A percentile compares a stretch with the other conserved stretches of the same genome.
These are phyloP conservation scores for Candida bentonensis DNA, from an alignment of 805 yeast genomes.

Conservation along the genomic window DNA sequence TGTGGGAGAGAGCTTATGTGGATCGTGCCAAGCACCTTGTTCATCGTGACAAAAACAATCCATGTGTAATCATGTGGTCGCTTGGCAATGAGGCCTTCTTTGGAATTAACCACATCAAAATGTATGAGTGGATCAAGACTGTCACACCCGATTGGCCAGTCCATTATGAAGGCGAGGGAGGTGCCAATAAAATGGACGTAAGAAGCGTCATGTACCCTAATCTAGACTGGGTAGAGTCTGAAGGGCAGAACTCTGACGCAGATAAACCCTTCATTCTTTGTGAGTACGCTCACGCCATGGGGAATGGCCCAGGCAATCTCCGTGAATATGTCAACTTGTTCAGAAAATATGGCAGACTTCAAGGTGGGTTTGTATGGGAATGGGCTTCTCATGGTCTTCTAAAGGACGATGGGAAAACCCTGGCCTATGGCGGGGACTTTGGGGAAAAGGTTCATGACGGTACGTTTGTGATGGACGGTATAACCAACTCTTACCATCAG, in stretches of 20 bases:
- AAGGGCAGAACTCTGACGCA: conserved; percentile 10
- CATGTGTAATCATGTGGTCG: conserved; percentile 26
- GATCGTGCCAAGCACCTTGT: conserved; percentile 23
- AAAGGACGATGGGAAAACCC: conserved; percentile 9
- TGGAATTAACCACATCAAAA: conserved; percentile 21
- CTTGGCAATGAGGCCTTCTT: conserved; percentile 27
- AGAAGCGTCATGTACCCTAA: conserved; percentile 22
- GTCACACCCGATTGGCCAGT: conserved; percentile 20
- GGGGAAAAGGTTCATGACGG: conserved; percentile 25
- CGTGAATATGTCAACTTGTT: conserved; percentile 23
- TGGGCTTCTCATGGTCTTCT: conserved; percentile 27
- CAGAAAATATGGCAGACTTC: conserved; percentile 18
- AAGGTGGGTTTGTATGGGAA: conserved; percentile 29
- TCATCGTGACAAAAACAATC: conserved; percentile 23
- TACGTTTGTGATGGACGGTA: conserved; percentile 26
- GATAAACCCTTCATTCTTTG: conserved; percentile 24
- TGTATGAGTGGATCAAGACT: conserved; percentile 18
- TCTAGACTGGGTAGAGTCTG: conserved; percentile 13
- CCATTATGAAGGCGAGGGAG: conserved; percentile 23
- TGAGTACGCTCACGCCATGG: conserved; percentile 28
- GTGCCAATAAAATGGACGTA: conserved; percentile 20
- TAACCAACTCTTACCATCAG: conserved; percentile 20
- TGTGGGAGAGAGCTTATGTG: conserved; percentile 23
- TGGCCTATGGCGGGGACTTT: conserved; percentile 26
- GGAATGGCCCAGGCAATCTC: conserved; percentile 25